Evolutionary conservation across 192 early-diverging fungal genomes (phyloP).

Genomic region (Thamnidium elegans): DNA sequence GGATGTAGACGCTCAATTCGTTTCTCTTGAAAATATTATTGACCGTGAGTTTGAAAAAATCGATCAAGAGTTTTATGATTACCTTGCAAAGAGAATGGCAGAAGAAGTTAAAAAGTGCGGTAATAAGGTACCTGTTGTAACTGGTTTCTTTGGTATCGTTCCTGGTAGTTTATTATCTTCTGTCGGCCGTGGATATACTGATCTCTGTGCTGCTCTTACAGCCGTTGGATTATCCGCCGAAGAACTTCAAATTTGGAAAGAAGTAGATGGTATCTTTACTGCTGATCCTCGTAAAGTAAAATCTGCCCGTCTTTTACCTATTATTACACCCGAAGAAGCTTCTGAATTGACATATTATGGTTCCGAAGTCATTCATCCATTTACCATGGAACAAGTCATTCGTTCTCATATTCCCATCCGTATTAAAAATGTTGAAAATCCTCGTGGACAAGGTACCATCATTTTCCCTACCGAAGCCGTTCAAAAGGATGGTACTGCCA

Average conservation of each 20-base stretch:
- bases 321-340: slow-evolving; percentile 97
- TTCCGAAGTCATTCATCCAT: slow-evolving; percentile 94
- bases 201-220: slow-evolving; percentile 92
- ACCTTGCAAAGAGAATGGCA: slow-evolving; percentile 70
- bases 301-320: slow-evolving; percentile 75
- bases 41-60: slow-evolving; percentile 79
- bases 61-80: slow-evolving; percentile 97
- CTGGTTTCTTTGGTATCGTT: slow-evolving; percentile 96
- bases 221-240: slow-evolving; percentile 85
- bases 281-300: slow-evolving; percentile 97
- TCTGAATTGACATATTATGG: slow-evolving; percentile 98
- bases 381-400: slow-evolving; percentile 99
- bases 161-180: slow-evolving; percentile 88
- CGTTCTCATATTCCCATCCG: slow-evolving; percentile 94
- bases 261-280: slow-evolving; percentile 99
- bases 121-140: slow-evolving; percentile 85
- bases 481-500: slow-evolving; percentile 47
- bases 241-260: slow-evolving; percentile 99
- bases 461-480: slow-evolving; percentile 80
- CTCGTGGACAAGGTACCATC: slow-evolving; percentile 86
- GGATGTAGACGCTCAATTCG: slow-evolving; percentile 80
- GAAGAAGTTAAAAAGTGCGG: slow-evolving; percentile 56
- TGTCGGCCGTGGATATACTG: slow-evolving; percentile 97
- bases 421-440: slow-evolving; percentile 98
- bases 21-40: slow-evolving; percentile 86